A percentile compares a stretch with the other conserved stretches of the same genome.
Evolutionary conservation across 371 early-diverging fungal species (phyloP).

Genomic region (Umbelopsis sp.): DNA sequence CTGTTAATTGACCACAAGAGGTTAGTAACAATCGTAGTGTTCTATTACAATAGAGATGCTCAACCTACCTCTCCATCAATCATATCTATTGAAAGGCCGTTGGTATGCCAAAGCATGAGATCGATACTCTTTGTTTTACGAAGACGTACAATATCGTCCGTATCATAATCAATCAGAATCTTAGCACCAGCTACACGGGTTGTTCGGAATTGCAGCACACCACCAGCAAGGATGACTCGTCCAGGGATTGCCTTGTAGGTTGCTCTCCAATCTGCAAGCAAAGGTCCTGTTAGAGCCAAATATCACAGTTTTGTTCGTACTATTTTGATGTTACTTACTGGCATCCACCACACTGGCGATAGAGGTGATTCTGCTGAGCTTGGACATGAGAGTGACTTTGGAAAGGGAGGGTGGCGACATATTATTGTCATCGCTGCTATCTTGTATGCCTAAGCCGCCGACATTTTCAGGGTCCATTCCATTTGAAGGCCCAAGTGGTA

Average conservation of each 20-base stretch:
- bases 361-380: not conserved
- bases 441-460: not conserved
- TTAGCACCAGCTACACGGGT: conserved; percentile 41
- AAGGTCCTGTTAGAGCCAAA: not conserved
- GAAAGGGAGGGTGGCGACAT: not conserved
- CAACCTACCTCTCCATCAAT: conserved; percentile 31
- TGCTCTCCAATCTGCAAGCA: not conserved
- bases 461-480: not conserved
- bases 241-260: conserved; percentile 34
- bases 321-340: not conserved
- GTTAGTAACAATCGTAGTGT: not conserved
- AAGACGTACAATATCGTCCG: conserved; percentile 38
- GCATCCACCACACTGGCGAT: not conserved
- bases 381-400: conserved; percentile 5
- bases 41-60: not conserved
- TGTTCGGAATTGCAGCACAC: conserved; percentile 39
- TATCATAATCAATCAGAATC: conserved; percentile 37
- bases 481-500: conserved; percentile 13
- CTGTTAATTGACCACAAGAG: not conserved
- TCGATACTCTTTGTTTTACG: conserved; percentile 43
- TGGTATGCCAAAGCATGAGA: conserved; percentile 41
- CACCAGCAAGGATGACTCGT: conserved; percentile 26
- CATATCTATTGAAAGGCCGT: conserved; percentile 36
- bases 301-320: not conserved
- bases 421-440: conserved; percentile 7